A percentile compares a stretch with the other conserved stretches of the same genome.
Evolutionary conservation across 495 filamentous ascomycete species (phyloP).

Genomic region (Neurospora sp.): DNA sequence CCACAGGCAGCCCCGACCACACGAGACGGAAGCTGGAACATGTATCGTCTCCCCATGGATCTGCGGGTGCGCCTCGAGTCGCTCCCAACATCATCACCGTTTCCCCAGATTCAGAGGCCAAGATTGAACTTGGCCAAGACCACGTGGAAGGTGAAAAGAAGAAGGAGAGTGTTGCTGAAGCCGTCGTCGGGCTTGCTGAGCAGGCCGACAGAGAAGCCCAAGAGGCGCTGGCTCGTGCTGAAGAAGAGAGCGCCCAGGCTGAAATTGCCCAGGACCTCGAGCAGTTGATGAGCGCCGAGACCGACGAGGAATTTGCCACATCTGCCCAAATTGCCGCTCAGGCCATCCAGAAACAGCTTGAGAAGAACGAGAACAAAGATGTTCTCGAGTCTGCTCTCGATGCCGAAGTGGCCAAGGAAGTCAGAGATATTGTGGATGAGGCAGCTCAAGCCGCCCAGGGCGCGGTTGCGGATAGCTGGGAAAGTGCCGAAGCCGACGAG

Average conservation of each 20-base stretch:
- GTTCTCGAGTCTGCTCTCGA: conserved; percentile 41
- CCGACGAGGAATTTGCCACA: conserved; percentile 36
- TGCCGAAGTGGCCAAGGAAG: conserved; percentile 41
- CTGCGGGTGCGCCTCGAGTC: conserved; percentile 4
- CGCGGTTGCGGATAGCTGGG: conserved; percentile 61
- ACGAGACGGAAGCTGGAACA: conserved; percentile 33
- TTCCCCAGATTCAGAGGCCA: conserved; percentile 11
- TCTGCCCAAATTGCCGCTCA: conserved; percentile 35
- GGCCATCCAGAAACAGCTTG: conserved; percentile 46
- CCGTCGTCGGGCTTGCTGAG: conserved; percentile 56
- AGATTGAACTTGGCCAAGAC: conserved; percentile 1
- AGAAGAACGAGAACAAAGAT: conserved; percentile 42
- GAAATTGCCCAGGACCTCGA: conserved; percentile 36
- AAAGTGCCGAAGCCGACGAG: conserved; percentile 63
- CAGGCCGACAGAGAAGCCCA: conserved; percentile 60
- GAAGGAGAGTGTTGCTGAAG: conserved; percentile 60
- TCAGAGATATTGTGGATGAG: conserved; percentile 50
- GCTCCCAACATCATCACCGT: background rate
- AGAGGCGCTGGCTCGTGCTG: conserved; percentile 50
- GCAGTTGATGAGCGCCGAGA: conserved; percentile 30
- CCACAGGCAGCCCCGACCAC: conserved; percentile 32
- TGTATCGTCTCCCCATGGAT: conserved; percentile 23
- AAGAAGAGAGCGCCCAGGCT: conserved; percentile 37
- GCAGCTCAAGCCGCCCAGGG: conserved; percentile 34
- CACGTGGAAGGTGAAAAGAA: conserved; percentile 23